Conservation (phyloP, 2,329 filamentous ascomycete species). For the Talaromyces sp. region DNA sequence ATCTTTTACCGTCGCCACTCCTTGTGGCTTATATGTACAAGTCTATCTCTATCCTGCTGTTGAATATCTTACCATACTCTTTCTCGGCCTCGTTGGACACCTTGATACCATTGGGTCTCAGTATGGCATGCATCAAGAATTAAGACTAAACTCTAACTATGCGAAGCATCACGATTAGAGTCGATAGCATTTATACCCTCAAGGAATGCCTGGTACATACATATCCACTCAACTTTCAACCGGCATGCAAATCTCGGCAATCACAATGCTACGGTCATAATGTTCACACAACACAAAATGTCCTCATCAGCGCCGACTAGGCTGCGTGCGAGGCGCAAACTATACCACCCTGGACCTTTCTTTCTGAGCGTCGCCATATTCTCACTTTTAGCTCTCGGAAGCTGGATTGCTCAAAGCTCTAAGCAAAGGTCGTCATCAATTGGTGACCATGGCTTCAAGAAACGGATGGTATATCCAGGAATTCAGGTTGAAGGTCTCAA, state of each 20-base stretch:
- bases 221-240: not conserved
- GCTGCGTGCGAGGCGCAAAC: constrained; percentile 22
- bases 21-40: not conserved
- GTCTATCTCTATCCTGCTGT: not conserved
- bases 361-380: constrained; percentile 46
- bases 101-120: not conserved
- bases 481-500: not conserved
- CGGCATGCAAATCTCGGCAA: not conserved
- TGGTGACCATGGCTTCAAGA: constrained; percentile 3
- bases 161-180: not conserved
- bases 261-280: constrained; percentile 34
- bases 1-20: not conserved
- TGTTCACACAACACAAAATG: constrained; percentile 27
- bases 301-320: constrained; percentile 25
- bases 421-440: not conserved
- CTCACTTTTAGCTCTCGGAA: constrained; percentile 33
- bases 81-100: not conserved
- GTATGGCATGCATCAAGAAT: not conserved
- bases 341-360: constrained; percentile 48
- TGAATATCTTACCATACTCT: not conserved
- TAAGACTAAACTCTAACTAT: not conserved
- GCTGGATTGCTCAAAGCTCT: constrained; percentile 23
- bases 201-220: not conserved
- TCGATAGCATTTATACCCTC: not conserved
- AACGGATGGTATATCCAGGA: constrained; percentile 2